phyloP scores from a whole-genome alignment of 179 eudicot species.

The Gypsophila paniculata region DNA sequence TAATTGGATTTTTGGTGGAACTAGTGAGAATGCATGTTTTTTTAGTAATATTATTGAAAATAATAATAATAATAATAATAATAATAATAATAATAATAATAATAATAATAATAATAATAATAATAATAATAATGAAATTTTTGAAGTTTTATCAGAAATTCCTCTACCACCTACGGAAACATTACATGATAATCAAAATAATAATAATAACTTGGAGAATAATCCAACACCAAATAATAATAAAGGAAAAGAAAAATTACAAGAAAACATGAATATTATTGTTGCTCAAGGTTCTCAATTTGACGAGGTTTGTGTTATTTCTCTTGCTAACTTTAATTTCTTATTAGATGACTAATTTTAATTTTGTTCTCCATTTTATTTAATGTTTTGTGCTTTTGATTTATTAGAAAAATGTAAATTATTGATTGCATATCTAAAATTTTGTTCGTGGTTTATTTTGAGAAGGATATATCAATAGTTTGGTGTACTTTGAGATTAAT shows the following conservation, averaged over 20 bases:
- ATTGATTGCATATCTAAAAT: no score
- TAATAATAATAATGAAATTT: background rate
- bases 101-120: no score
- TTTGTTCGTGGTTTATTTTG: no score
- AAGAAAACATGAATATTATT: background rate
- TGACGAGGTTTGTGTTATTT: background rate
- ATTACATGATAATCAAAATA: no score
- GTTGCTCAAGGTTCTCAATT: constrained; percentile 4
- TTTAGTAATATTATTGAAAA: background rate
- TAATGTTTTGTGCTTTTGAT: no score
- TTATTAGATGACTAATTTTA: no score
- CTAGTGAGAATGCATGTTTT: background rate
- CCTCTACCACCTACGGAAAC: background rate
- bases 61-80: background rate
- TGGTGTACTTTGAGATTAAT: no score
- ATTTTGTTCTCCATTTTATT: no score
- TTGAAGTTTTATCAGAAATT: constrained; percentile 8
- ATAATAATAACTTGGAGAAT: background rate
- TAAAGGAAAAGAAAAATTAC: background rate
- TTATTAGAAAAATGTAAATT: no score
- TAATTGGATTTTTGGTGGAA: background rate
- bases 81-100: no score
- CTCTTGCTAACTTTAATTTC: background rate
- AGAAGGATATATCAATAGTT: no score
- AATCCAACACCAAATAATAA: background rate